phyloP scores from a whole-genome alignment of 140 eudicot genomes.

The Anethum foeniculum region DNA sequence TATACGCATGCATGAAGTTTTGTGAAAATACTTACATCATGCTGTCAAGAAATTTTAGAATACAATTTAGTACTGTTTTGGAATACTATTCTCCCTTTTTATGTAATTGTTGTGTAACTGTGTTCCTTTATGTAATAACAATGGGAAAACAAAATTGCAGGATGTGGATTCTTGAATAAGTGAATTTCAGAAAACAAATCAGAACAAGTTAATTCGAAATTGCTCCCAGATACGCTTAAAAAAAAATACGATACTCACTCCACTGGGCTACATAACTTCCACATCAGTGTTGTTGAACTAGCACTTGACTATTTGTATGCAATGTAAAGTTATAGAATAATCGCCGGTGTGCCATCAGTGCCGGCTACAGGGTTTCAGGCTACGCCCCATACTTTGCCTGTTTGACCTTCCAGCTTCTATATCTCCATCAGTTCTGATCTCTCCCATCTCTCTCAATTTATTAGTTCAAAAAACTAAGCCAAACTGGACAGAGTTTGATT shows the following conservation, averaged over 20 bases:
- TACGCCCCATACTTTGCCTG: slow-evolving; percentile 79
- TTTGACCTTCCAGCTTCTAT: slow-evolving; percentile 70
- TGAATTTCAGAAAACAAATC: not conserved
- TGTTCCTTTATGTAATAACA: not conserved
- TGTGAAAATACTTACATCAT: not conserved
- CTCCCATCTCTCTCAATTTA: slow-evolving; percentile 5
- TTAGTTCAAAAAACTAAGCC: not conserved
- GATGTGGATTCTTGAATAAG: not conserved
- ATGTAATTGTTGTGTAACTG: not conserved
- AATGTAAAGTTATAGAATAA: slow-evolving; percentile 7
- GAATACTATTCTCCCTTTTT: not conserved
- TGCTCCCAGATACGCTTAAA: not conserved
- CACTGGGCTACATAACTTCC: not conserved
- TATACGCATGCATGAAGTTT: not conserved
- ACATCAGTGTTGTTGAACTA: not conserved
- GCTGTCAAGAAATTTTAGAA: not conserved
- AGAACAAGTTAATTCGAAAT: not conserved
- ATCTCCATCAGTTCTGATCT: slow-evolving; percentile 35
- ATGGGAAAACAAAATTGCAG: not conserved
- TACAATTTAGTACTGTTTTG: too few relatives aligned
- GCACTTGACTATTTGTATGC: not conserved
- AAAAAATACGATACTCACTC: not conserved
- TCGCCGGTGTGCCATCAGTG: slow-evolving; percentile 43
- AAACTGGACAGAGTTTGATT: not conserved
- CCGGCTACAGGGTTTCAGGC: slow-evolving; percentile 84